Percentiles rank a stretch among this genome's conserved stretches.
Conservation (phyloP, 1,284 basidiomycete genomes). For the Neonothopanus nambi region DNA sequence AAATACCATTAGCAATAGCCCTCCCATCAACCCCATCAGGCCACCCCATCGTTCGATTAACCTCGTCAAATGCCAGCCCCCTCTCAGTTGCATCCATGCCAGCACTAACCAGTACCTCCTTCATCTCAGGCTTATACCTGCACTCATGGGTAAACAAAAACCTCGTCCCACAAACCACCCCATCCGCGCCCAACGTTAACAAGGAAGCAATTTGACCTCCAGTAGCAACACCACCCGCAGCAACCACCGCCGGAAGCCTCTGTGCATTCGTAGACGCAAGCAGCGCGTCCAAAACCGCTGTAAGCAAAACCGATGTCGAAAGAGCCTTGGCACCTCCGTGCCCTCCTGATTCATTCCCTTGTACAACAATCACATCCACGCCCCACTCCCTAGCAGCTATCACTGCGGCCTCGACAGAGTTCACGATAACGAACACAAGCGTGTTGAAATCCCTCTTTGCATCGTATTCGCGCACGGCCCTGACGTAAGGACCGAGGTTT, state of each 20-base stretch:
- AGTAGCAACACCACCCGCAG: slow-evolving; percentile 43
- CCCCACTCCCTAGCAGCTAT: slow-evolving; percentile 31
- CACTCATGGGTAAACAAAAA: slow-evolving; percentile 57
- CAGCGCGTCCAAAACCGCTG: slow-evolving; percentile 42
- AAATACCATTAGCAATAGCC: slow-evolving; percentile 28
- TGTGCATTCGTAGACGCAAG: slow-evolving; percentile 24
- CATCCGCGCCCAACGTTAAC: slow-evolving; percentile 53
- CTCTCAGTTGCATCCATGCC: slow-evolving; percentile 43
- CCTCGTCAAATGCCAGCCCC: slow-evolving; percentile 46
- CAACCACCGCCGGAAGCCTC: slow-evolving; percentile 53
- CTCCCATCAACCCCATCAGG: slow-evolving; percentile 50
- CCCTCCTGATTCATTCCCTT: slow-evolving; percentile 59
- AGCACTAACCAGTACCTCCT: slow-evolving; percentile 42
- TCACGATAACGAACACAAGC: slow-evolving; percentile 34
- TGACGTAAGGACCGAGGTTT: slow-evolving; percentile 16
- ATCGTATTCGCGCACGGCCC: slow-evolving; percentile 14
- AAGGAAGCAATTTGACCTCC: slow-evolving; percentile 54
- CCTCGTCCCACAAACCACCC: slow-evolving; percentile 56
- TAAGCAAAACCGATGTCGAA: slow-evolving; percentile 50
- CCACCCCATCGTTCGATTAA: slow-evolving; percentile 45
- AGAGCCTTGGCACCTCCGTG: slow-evolving; percentile 52
- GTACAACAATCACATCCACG: slow-evolving; percentile 38
- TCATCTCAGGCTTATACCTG: slow-evolving; percentile 36
- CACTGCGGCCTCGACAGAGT: slow-evolving; percentile 33
- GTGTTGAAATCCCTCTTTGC: slow-evolving; percentile 28